These are phyloP conservation scores for Fusarium nisikadoi DNA, from an alignment of 2,329 filamentous ascomycete species.

Conservation along the genomic window DNA sequence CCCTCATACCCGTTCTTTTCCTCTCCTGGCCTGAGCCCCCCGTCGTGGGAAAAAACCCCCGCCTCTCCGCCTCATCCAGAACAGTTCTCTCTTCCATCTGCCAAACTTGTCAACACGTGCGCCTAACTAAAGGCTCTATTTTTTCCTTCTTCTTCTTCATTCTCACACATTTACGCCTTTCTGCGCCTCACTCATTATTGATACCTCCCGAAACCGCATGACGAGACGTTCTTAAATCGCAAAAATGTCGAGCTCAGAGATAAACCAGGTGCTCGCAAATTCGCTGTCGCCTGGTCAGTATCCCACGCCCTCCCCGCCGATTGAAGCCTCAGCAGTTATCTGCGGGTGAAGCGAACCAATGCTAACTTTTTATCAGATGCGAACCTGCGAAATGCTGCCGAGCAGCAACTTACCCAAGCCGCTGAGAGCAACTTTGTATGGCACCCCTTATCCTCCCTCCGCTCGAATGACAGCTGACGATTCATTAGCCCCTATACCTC, in stretches of 20 bases:
- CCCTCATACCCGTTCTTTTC: constrained; percentile 43
- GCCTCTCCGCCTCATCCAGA: constrained; percentile 45
- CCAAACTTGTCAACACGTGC: constrained; percentile 48
- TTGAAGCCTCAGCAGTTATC: constrained; percentile 3
- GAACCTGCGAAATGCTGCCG: constrained; percentile 86
- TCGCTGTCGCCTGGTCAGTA: constrained; percentile 91
- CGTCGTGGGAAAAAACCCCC: constrained; percentile 43
- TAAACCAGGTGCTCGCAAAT: constrained; percentile 97
- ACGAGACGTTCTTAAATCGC: constrained; percentile 50
- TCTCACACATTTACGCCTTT: constrained; percentile 9
- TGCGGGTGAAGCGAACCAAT: constrained; percentile 21
- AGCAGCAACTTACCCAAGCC: constrained; percentile 92
- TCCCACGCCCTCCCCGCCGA: constrained; percentile 24
- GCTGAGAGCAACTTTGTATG: constrained; percentile 94
- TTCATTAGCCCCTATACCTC: constrained; percentile 84
- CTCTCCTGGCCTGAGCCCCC: constrained; percentile 37
- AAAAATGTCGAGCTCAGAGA: constrained; percentile 83
- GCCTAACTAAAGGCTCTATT: constrained; percentile 40
- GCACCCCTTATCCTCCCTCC: constrained; percentile 40
- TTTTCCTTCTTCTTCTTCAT: constrained; percentile 29
- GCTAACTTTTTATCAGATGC: constrained; percentile 73
- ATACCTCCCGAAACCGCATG: constrained; percentile 50
- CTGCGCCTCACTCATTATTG: constrained; percentile 36
- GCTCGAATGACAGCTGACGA: constrained; percentile 41
- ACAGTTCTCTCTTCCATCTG: constrained; percentile 39